Base-by-base conservation (phyloP, 192 early-diverging fungal genomes). In the Haplosporangium gracile region DNA sequence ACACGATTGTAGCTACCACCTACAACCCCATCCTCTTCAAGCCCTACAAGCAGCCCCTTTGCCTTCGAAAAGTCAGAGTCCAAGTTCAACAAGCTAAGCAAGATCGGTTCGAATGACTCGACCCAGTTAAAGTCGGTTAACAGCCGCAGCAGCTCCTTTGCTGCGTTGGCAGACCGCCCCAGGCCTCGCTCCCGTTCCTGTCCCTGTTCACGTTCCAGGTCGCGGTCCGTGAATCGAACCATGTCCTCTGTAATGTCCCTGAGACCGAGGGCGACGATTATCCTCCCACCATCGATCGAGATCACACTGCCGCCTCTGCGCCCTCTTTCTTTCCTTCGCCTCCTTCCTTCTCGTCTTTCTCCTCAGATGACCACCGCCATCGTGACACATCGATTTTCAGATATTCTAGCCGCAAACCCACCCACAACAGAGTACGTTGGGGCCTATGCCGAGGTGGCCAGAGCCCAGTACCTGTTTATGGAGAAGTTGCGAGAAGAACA, bases 141-240 rank as follows among this genome's bases (percentile, higher is more conserved):
- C 39, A 32, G 75, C 18, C 72, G 72, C 63, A 76, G 76, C 24
- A 65, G 43, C 43, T 77, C 76, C 47, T 32, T 74, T 24, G 42
- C 82, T 2, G n/a, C 55, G 4, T 69, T 83, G 6, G 70, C 76
- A 55, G 76, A 83, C 9, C 82, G 82, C n/a, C n/a, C 78, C 65
- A 72, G 76, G 2, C 70, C 82, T 9, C 26, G 68, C 13, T 82
- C 81, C 26, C 70, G 60, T 18, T 78, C 71, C 11, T 70, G 70
- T 3, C 53, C 82, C 0, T 76, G 72, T n/a, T 70, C 74, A 10
- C 60, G 60, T 9, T 63, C 60, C 15, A 65, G 60, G 29, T 65
- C 60, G 2, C 29, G 60, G 11, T 65, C 60, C 60, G 13, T 65
- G 13, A 65, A 26, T 32, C 60, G 29, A 32, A 15, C 60, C 11